Conservation (phyloP, 129 eudicot genomes). For the Arctium minus region DNA sequence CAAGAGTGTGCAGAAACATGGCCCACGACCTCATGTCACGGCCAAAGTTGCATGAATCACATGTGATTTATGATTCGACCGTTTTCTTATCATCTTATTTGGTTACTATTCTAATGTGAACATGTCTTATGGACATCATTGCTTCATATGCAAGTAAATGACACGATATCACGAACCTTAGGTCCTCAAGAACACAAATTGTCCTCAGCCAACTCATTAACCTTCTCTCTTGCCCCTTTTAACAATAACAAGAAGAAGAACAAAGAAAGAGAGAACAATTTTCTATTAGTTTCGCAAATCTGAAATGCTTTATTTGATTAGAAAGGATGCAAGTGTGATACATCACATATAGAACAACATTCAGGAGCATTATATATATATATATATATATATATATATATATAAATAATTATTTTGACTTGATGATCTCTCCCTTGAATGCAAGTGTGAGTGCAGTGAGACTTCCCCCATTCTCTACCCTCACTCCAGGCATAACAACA, state of each 20-base stretch:
- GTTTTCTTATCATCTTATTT: too few relatives aligned
- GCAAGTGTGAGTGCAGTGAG: slow-evolving; percentile 68
- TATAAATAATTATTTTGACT: slow-evolving; percentile 33
- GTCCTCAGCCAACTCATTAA: too few relatives aligned
- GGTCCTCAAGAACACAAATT: background rate
- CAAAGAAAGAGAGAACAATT: background rate
- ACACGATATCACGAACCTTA: too few relatives aligned
- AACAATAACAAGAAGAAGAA: background rate
- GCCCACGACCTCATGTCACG: too few relatives aligned
- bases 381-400: background rate
- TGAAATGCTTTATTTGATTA: slow-evolving; percentile 12
- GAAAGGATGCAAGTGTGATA: slow-evolving; percentile 18
- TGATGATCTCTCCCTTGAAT: slow-evolving; percentile 66
- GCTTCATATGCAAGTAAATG: too few relatives aligned
- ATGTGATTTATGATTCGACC: too few relatives aligned
- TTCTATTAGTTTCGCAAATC: background rate
- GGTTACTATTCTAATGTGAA: too few relatives aligned
- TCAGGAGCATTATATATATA: background rate
- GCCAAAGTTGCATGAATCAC: too few relatives aligned
- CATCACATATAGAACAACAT: background rate
- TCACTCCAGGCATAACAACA: slow-evolving; percentile 81
- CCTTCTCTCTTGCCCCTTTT: background rate
- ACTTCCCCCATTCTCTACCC: slow-evolving; percentile 60
- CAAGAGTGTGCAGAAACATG: too few relatives aligned
- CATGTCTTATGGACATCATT: too few relatives aligned